phyloP scores from a whole-genome alignment of 495 filamentous ascomycete genomes.

The Lichina pygmaea region DNA sequence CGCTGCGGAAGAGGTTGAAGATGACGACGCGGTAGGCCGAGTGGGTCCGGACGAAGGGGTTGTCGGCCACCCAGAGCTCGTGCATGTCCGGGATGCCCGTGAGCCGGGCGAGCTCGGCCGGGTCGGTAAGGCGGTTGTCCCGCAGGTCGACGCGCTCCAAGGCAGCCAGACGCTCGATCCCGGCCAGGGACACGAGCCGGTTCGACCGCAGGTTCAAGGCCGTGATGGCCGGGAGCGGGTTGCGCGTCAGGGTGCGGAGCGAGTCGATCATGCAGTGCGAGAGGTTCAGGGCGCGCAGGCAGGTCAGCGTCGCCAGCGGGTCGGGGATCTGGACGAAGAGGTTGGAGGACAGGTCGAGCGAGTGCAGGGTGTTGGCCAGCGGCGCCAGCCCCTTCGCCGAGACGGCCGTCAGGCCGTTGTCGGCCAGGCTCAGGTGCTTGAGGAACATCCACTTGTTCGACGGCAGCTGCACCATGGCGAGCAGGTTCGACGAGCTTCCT shows the following conservation, averaged over 20 bases:
- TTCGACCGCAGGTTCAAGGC: conserved; percentile 81
- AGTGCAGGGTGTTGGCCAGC: conserved; percentile 62
- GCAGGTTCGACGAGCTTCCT: conserved; percentile 47
- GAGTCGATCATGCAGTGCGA: conserved; percentile 96
- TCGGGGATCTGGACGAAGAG: conserved; percentile 80
- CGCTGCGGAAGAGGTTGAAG: conserved; percentile 88
- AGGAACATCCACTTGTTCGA: conserved; percentile 83
- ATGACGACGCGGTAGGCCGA: conserved; percentile 63
- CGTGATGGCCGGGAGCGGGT: conserved; percentile 77
- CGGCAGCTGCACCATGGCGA: conserved; percentile 36
- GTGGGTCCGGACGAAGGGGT: conserved; percentile 77
- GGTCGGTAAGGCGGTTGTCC: conserved; percentile 77
- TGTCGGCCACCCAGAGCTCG: conserved; percentile 73
- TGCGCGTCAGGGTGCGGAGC: conserved; percentile 60
- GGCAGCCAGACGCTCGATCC: conserved; percentile 68
- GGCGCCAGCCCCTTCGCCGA: conserved; percentile 46
- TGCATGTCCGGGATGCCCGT: conserved; percentile 75
- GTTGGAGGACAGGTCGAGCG: conserved; percentile 77
- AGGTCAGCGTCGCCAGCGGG: conserved; percentile 52
- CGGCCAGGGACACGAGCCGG: conserved; percentile 64
- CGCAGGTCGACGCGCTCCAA: conserved; percentile 74
- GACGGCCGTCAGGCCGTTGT: conserved; percentile 67
- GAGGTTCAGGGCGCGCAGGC: conserved; percentile 68
- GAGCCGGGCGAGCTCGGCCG: conserved; percentile 67
- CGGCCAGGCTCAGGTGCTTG: conserved; percentile 68